phyloP scores from a whole-genome alignment of 164 flowering plant genomes.

The Stephania yunnanensis region DNA sequence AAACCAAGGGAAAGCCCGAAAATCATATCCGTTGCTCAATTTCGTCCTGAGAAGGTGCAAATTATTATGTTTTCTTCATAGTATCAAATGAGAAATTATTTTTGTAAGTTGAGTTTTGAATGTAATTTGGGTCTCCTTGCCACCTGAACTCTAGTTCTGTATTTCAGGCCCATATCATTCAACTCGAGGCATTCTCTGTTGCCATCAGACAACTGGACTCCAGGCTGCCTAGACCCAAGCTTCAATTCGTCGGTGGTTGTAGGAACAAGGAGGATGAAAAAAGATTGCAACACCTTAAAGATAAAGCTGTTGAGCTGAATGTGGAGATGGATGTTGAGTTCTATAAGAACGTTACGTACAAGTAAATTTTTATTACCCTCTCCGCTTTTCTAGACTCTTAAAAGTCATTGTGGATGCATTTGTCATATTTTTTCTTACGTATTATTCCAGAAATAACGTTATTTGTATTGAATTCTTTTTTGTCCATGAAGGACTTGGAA shows the following conservation, averaged over 20 bases:
- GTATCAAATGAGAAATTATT: slow-evolving; percentile 11
- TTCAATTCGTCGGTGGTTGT: slow-evolving; percentile 95
- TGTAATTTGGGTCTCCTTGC: neutral
- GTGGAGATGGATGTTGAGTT: slow-evolving; percentile 74
- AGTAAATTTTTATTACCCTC: slow-evolving; percentile 29
- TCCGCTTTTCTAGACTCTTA: neutral
- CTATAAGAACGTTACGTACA: slow-evolving; percentile 71
- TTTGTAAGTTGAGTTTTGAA: slow-evolving; percentile 14
- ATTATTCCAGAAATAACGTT: neutral
- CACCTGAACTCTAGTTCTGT: slow-evolving; percentile 10
- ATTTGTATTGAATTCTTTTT: neutral
- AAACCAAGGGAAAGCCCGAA: slow-evolving; percentile 35
- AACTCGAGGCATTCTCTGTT: slow-evolving; percentile 84
- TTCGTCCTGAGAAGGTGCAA: slow-evolving; percentile 97
- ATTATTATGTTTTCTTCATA: slow-evolving; percentile 7
- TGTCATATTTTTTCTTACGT: neutral
- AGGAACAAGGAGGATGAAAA: slow-evolving; percentile 75
- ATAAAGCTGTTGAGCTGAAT: slow-evolving; percentile 50
- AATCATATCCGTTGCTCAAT: slow-evolving; percentile 88
- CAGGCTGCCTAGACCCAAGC: slow-evolving; percentile 63
- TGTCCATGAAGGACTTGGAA: slow-evolving; percentile 1
- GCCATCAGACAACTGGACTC: slow-evolving; percentile 48
- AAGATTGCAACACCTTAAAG: slow-evolving; percentile 68
- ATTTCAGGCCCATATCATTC: slow-evolving; percentile 76
- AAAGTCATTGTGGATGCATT: neutral